phyloP scores from a whole-genome alignment of 192 early-diverging fungal species.

The Cetraspora pellucida region DNA sequence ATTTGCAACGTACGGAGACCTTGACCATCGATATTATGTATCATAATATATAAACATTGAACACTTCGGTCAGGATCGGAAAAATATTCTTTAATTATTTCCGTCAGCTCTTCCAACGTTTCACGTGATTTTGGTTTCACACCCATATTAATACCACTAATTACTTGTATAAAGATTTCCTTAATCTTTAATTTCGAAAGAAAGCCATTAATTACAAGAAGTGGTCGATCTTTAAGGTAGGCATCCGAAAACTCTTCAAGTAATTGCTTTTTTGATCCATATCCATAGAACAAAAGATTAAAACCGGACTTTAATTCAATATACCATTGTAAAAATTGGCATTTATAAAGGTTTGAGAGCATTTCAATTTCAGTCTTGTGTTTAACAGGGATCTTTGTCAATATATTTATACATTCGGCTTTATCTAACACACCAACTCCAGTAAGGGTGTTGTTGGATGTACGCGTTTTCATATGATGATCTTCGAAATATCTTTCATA shows the following conservation, averaged over 20 bases:
- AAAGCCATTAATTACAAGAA: constrained; percentile 85
- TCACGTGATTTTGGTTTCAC: constrained; percentile 40
- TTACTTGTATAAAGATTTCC: constrained; percentile 68
- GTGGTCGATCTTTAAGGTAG: constrained; percentile 57
- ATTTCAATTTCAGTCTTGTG: constrained; percentile 63
- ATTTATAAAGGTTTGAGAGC: constrained; percentile 56
- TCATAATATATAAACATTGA: constrained; percentile 67
- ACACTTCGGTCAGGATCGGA: constrained; percentile 46
- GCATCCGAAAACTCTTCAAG: constrained; percentile 72
- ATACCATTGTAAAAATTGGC: constrained; percentile 83
- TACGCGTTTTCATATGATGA: not conserved
- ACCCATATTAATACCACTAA: constrained; percentile 16
- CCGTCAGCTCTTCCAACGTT: constrained; percentile 66
- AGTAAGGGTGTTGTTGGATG: not conserved
- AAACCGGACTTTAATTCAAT: constrained; percentile 85
- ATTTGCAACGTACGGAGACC: constrained; percentile 68
- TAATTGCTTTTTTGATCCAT: constrained; percentile 88
- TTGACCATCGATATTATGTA: constrained; percentile 90
- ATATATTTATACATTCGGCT: not conserved
- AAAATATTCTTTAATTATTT: constrained; percentile 70
- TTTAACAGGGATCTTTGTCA: constrained; percentile 47
- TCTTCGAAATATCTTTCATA: too few relatives aligned
- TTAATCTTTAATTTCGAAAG: constrained; percentile 77
- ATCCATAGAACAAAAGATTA: constrained; percentile 90
- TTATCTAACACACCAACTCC: not conserved